Evolutionary conservation across 305 asterid species (phyloP), one percentile per base, ranked within the genome.

Genomic region (Nicotiana rustica): DNA sequence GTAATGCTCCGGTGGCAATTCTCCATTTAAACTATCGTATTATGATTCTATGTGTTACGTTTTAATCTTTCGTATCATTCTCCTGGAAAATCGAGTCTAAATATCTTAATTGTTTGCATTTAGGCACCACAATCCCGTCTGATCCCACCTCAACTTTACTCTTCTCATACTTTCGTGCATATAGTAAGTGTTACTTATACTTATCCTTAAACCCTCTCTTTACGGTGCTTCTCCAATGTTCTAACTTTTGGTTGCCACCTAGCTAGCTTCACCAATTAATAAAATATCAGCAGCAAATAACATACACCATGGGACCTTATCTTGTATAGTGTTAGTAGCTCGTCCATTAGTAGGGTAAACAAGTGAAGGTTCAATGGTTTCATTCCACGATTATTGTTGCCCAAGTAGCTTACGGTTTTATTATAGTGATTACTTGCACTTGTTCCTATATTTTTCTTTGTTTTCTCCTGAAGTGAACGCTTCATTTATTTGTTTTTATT

Each of bases 341-440:
- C 55, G n/a, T 67, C 55, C 8, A 36, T 15, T 14, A 15, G 35
- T 35, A 6, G 75, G 29, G 15, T 6, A 67, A 35, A 6, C 1
- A 66, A 31, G 19, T 31, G 13, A 31, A 10, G 12, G 3, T 0
- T 31, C 12, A 67, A 41, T 33, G 73, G 21, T 33, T 10, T 33
- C 73, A 33, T 15, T 33, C 47, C 75, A 67, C 19, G 14, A 25
- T 18, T 67, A 6, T 35, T 52, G 19, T 35, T 15, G 14, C 41
- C 52, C 75, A 35, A 67, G 55, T 17, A 12, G 55, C 8, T 67
- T 15, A 67, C 55, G 9, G 15, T 36, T 35, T 15, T 67, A 35
- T 17, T 67, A 17, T 33, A 67, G 8, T 68, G 76, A 36, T 36
- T 68, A 15, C 55, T 36, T 68, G 76, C 31, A 33, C 44, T 85